Conservation (phyloP, 2,329 filamentous ascomycete species). For the Fusarium miscanthi region DNA sequence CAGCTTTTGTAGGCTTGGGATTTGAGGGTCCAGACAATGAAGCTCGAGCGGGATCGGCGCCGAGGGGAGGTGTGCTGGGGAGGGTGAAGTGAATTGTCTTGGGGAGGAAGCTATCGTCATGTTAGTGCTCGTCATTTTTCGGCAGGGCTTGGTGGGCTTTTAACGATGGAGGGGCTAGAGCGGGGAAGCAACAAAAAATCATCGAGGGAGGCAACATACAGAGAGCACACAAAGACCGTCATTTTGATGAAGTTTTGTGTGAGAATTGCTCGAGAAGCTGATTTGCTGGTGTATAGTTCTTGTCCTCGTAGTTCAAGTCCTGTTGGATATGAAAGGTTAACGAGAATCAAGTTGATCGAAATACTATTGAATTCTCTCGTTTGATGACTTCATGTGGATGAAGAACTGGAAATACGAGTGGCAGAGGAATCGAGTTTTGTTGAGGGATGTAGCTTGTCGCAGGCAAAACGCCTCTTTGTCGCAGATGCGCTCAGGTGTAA, state of each 20-base stretch:
- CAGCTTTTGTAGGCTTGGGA: constrained; percentile 7
- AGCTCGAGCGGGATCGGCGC: constrained; percentile 47
- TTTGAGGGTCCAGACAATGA: constrained; percentile 44
- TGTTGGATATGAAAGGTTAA: neutral
- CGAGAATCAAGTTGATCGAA: constrained; percentile 10
- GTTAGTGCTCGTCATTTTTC: constrained; percentile 26
- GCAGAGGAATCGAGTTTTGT: constrained; percentile 31
- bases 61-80: constrained; percentile 61
- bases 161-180: constrained; percentile 21
- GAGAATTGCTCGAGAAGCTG: constrained; percentile 11
- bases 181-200: constrained; percentile 18
- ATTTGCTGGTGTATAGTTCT: constrained; percentile 1
- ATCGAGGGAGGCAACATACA: constrained; percentile 47
- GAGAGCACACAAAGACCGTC: constrained; percentile 56
- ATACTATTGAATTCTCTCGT: constrained; percentile 36
- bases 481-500: constrained; percentile 42
- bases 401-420: constrained; percentile 1
- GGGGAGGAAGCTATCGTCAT: constrained; percentile 78
- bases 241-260: constrained; percentile 45
- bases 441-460: constrained; percentile 38
- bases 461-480: constrained; percentile 46
- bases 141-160: constrained; percentile 13
- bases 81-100: constrained; percentile 91
- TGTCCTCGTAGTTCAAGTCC: constrained; percentile 4
- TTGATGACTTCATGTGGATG: constrained; percentile 43